Base-by-base conservation (phyloP, 495 filamentous ascomycete genomes). In the Penicillium crystallinum region DNA sequence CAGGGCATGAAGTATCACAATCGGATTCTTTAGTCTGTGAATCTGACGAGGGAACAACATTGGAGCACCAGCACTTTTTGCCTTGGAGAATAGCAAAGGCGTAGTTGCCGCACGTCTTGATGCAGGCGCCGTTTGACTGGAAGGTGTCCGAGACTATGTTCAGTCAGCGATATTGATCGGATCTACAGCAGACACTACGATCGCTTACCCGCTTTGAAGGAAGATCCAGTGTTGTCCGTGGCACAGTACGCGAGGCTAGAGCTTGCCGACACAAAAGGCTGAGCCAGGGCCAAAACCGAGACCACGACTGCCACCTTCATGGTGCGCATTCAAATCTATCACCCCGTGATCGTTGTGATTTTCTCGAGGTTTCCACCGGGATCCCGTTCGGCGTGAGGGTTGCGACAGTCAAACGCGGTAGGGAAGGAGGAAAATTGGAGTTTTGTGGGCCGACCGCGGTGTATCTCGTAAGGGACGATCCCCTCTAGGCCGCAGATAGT, bases 31-130 rank as follows among this genome's bases (percentile, higher is more conserved):
- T 49, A 33, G 66, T 19, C 60, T 66, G 57, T 53, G 66, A 65
- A 21, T 73, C 70, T 15, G 72, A 58, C 12, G 70, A 72, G 0
- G 88, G 88, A 11, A 71, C 74, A 55, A 84, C 84, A 56, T 91
- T 81, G 2, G 85, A 85, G 65, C 88, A 91, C 88, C 88, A 91
- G 69, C 88, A 91, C 29, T 68, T 65, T 18, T 81, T 70, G 17
- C 70, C 75, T 57, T 85, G 83, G 15, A 90, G 56, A 29, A 91
- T 64, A 14, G 77, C 88, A 61, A 88, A 86, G 9, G 87, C 87
- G 63, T 82, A 89, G 23, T 72, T 55, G 14, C 56, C 64, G 63
- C 88, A 91, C 36, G 71, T 71, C 3, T 67, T 56, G 38, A 62
- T 47, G 57, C 88, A 91, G 10, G 71, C 65, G 38, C 87, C 87